Base-by-base conservation (phyloP, 768 basidiomycete species). In the Auriscalpium microsporum region DNA sequence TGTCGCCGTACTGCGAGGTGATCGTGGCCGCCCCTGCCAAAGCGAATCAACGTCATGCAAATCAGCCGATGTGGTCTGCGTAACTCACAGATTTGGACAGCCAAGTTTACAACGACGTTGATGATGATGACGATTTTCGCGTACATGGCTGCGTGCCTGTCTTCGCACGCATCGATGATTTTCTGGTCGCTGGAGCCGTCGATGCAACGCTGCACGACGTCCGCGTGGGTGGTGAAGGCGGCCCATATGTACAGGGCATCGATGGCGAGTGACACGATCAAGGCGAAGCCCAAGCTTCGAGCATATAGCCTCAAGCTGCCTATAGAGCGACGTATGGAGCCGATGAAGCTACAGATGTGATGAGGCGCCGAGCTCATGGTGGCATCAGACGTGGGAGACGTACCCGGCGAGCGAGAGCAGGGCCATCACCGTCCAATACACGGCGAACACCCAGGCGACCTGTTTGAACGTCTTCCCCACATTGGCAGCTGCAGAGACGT, bases 11-110 rank as follows among this genome's bases (percentile, higher is more conserved):
- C 11, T 48, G 51, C 3, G 57, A 37, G 23, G 58, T 53, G 53
- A 60, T 58, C 48, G 51, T 51, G 5, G 57, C 35, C 14, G 59
- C 56, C 56, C 59, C 59, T 60, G 38, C 13, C 3, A 37, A 7
- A 21, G 21, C 21, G 13, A 13, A 8, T 56, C 35, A 56, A 50
- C 17, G 44, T 21, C 37, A 16, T 28, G 4, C 19, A 9, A n/a
- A 7, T 17, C 23, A 8, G 13, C 16, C 10, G 10, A 11, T 14
- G n/a, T n/a, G 8, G 10, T 34, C 17, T 21, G 13, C 2, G 45
- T 16, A 4, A 55, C 59, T 51, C 50, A 60, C 59, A 60, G 13
- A 38, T 0, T 28, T 60, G 59, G 10, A 60, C 54, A 13, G 44
- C 10, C 40, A 60, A 34, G 2, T 50, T 57, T 3, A 52, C 1